phyloP scores from a whole-genome alignment of 163 green algal genomes.

The Scenedesmus sp. region DNA sequence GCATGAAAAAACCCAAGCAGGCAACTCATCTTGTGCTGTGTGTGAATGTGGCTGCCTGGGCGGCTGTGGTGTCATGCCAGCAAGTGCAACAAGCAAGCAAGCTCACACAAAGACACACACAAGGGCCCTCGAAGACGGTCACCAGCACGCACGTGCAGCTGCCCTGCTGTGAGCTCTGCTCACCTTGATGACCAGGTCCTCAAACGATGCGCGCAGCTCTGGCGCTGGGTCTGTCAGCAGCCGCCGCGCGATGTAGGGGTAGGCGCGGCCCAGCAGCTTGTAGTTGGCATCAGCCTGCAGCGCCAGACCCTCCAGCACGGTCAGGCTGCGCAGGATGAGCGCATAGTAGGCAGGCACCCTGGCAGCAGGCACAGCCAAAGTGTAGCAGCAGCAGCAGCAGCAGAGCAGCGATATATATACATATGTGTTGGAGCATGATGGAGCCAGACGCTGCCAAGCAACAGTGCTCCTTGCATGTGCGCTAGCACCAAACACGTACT shows the following conservation, averaged over 20 bases:
- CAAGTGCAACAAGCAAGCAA: background rate
- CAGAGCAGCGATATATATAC: background rate
- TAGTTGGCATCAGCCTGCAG: slow-evolving; percentile 77
- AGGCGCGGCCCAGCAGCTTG: slow-evolving; percentile 94
- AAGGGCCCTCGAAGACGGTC: background rate
- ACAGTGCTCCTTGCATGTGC: background rate
- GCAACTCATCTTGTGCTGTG: background rate
- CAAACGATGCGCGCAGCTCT: slow-evolving; percentile 87
- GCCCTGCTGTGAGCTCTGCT: background rate
- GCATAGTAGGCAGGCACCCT: slow-evolving; percentile 97
- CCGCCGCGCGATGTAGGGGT: slow-evolving; percentile 97
- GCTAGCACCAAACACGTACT: background rate
- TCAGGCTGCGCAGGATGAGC: slow-evolving; percentile 95
- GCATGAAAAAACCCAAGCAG: background rate
- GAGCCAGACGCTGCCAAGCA: background rate
- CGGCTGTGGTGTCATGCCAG: no score
- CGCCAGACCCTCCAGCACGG: slow-evolving; percentile 94
- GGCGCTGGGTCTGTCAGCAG: slow-evolving; percentile 95
- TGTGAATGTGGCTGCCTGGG: no score
- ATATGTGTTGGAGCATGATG: no score
- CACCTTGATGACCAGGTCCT: slow-evolving; percentile 93
- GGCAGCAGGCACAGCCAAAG: slow-evolving; percentile 38
- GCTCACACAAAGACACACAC: background rate
- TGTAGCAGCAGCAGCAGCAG: background rate
- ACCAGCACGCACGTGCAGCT: background rate